Evolutionary conservation across 148 eudicot species (phyloP), one percentile per base, ranked within the genome.

Genomic region (Rhododendron henanense): DNA sequence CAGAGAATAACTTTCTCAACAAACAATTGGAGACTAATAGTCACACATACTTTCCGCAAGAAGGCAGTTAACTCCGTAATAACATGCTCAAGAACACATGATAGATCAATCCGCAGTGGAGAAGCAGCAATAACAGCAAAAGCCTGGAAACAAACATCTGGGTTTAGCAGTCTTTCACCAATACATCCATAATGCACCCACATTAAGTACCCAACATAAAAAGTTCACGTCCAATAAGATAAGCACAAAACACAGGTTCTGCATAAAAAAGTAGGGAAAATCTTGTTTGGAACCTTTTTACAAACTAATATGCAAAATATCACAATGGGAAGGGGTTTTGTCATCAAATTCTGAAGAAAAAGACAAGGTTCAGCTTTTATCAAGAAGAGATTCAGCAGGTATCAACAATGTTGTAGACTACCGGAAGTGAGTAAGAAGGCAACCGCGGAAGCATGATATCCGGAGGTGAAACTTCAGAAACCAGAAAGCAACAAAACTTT

Each of bases 81-180:
- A 28, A 97, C 95, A 90, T 94, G 96, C 85, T 92, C 98, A 86
- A 97, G 87, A 83, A 97, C 94, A 87, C 98, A 94, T 69, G 98
- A 94, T 55, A 95, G 92, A 84, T 95, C 95, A 75, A 97, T 88
- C 84, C 85, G 93, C 83, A 97, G 91, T 37, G 98, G 95, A 85
- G 99, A 97, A 88, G 98, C 92, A 82, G 99, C 96, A 87, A 97
- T 95, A 48, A 94, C 98, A 81, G 96, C 91, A 89, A 97, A 95
- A 45, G 98, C 99, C 99, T 97, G 95, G 83, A 89, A 84, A 81
- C 59, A 77, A 83, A 81, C 3, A 74, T 74, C 57, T 78, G 77
- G 51, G 33, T 74, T 88, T 48, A 85, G 85, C 79, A 83, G 11
- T 37, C 71, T 71, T 33, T 50, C 10, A 81, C 45, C 65, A 13